A percentile compares a stretch with the other conserved stretches of the same genome.
These are phyloP conservation scores for Teratosphaeria epicoccoides DNA, from an alignment of 2,329 filamentous ascomycete genomes.

Conservation along the genomic window DNA sequence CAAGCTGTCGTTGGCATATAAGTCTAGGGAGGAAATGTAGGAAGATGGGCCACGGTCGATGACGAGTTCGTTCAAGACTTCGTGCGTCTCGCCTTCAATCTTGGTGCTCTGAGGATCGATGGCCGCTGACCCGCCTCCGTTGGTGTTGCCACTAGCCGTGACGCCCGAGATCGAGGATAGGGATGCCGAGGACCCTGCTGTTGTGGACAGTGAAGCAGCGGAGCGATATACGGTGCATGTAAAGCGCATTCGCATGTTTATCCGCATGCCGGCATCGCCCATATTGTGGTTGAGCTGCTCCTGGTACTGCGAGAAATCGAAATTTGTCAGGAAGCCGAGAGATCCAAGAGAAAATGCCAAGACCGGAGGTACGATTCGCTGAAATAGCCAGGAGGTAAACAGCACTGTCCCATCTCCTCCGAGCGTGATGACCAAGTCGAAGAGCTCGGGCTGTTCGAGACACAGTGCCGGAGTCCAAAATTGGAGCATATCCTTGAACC, in stretches of 20 bases:
- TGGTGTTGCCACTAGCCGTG: not conserved
- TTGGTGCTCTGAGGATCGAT: slow-evolving; percentile 43
- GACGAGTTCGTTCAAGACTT: slow-evolving; percentile 95
- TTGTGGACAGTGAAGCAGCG: slow-evolving; percentile 23
- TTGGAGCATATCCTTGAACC: slow-evolving; percentile 72
- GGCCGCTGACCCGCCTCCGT: not conserved
- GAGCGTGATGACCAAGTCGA: slow-evolving; percentile 83
- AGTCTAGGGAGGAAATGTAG: slow-evolving; percentile 91
- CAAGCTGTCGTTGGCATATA: slow-evolving; percentile 90
- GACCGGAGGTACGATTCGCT: slow-evolving; percentile 75
- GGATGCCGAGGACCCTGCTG: slow-evolving; percentile 18
- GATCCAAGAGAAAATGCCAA: slow-evolving; percentile 76
- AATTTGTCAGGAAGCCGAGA: slow-evolving; percentile 79
- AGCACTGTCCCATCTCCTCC: slow-evolving; percentile 80
- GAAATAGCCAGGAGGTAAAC: slow-evolving; percentile 87
- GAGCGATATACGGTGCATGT: slow-evolving; percentile 91
- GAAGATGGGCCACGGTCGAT: slow-evolving; percentile 94
- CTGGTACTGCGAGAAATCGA: slow-evolving; percentile 80
- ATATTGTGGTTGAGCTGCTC: slow-evolving; percentile 78
- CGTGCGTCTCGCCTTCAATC: slow-evolving; percentile 87
- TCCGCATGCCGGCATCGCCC: slow-evolving; percentile 91
- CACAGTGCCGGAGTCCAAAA: slow-evolving; percentile 97
- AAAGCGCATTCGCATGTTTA: slow-evolving; percentile 96
- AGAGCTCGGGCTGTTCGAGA: slow-evolving; percentile 86
- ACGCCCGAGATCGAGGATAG: slow-evolving; percentile 13